phyloP scores from a whole-genome alignment of 352 stramenopile species.

The Aphanomyces astaci region DNA sequence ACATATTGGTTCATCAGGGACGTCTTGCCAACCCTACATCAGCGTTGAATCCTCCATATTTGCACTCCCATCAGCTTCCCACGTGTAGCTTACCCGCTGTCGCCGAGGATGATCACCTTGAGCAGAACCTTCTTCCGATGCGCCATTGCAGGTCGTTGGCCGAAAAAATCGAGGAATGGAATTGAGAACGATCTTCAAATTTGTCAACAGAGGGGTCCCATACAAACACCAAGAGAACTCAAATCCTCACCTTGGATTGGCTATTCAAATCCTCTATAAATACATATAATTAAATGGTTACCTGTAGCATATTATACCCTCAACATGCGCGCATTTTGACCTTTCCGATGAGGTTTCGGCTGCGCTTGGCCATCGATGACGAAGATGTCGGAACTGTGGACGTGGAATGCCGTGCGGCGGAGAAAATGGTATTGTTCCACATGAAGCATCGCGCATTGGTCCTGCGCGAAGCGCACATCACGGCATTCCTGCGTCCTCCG shows the following conservation, averaged over 20 bases:
- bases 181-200: slow-evolving; percentile 7
- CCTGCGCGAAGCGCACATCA: neutral
- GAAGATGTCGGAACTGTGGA: neutral
- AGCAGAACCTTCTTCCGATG: slow-evolving; percentile 94
- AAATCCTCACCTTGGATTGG: neutral
- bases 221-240: slow-evolving; percentile 4
- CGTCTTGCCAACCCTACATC: slow-evolving; percentile 94
- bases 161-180: slow-evolving; percentile 5
- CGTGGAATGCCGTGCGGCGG: neutral
- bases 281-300: neutral
- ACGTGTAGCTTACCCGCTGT: slow-evolving; percentile 85
- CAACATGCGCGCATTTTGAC: neutral
- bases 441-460: neutral
- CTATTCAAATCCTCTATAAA: neutral
- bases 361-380: slow-evolving; percentile 7
- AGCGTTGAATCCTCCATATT: neutral
- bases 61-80: neutral
- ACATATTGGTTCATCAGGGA: slow-evolving; percentile 99
- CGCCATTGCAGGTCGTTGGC: slow-evolving; percentile 36
- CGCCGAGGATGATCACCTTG: slow-evolving; percentile 97
- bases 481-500: neutral
- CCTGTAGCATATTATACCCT: neutral
- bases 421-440: neutral
- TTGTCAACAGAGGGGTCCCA: neutral
- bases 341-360: neutral